A percentile compares a stretch with the other conserved stretches of the same genome.
Evolutionary conservation across 2,329 filamentous ascomycete species (phyloP).

Genomic region (Fusarium sp.): DNA sequence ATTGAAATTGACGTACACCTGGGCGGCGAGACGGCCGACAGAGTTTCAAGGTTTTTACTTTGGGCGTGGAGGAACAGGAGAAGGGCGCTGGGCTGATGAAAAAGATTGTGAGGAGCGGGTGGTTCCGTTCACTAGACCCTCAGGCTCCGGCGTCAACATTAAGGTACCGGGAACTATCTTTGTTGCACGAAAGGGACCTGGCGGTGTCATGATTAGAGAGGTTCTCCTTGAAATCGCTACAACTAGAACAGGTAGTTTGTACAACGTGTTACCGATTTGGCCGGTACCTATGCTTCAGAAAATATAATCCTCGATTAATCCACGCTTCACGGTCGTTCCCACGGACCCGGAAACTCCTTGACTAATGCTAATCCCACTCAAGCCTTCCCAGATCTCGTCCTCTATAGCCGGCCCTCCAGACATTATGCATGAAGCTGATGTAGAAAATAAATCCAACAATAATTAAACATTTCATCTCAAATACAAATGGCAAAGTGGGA

Average conservation of each 20-base stretch:
- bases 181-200: background rate
- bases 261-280: rapidly evolving
- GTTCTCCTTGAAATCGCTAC: rapidly evolving
- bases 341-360: background rate
- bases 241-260: background rate
- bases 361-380: background rate
- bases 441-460: rapidly evolving
- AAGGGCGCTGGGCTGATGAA: background rate
- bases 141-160: rapidly evolving
- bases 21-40: background rate
- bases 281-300: background rate
- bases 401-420: no score
- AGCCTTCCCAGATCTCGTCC: background rate
- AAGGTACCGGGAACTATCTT: background rate
- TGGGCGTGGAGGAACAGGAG: background rate
- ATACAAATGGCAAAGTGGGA: no score
- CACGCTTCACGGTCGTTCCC: background rate
- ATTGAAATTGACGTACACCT: background rate
- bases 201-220: background rate
- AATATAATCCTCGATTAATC: background rate
- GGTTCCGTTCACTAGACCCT: background rate
- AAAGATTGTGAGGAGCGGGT: background rate
- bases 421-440: no score
- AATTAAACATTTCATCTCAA: no score
- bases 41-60: no score